Conservation (phyloP, 2,329 filamentous ascomycete species). For the Nannizziopsis barbatae region DNA sequence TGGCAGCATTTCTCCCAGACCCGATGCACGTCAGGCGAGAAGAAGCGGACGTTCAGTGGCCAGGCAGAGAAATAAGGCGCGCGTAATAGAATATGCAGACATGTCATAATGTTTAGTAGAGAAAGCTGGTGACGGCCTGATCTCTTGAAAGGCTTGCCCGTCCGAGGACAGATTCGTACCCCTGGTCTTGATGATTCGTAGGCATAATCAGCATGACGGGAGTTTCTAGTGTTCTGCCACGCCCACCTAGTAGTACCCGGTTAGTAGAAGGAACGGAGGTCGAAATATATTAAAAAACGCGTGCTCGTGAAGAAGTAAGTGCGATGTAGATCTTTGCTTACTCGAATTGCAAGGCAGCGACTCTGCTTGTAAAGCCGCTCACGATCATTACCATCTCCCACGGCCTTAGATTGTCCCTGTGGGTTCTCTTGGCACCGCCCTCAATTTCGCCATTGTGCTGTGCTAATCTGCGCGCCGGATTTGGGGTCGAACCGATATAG, state of each 20-base stretch:
- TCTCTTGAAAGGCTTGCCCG: slow-evolving; percentile 35
- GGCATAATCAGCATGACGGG: slow-evolving; percentile 60
- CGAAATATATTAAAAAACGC: not conserved
- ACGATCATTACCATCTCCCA: slow-evolving; percentile 88
- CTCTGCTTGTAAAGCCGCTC: slow-evolving; percentile 75
- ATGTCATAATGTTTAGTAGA: slow-evolving; percentile 60
- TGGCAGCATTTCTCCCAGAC: slow-evolving; percentile 55
- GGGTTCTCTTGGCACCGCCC: slow-evolving; percentile 72
- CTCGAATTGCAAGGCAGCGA: slow-evolving; percentile 90
- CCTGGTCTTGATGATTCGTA: slow-evolving; percentile 31
- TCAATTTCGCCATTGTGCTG: slow-evolving; percentile 82
- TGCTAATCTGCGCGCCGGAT: slow-evolving; percentile 69
- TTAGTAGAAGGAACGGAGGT: not conserved
- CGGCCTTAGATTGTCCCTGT: slow-evolving; percentile 56
- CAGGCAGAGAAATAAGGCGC: slow-evolving; percentile 70
- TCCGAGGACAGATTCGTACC: slow-evolving; percentile 26
- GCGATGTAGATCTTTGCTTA: slow-evolving; percentile 37
- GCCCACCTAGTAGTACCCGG: slow-evolving; percentile 57
- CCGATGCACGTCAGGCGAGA: slow-evolving; percentile 55
- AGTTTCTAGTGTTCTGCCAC: slow-evolving; percentile 72
- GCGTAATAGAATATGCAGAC: slow-evolving; percentile 67
- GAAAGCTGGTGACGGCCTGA: slow-evolving; percentile 49
- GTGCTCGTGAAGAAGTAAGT: not conserved
- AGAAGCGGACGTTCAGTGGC: slow-evolving; percentile 75
- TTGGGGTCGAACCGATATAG: slow-evolving; percentile 87